Conservation (phyloP, 192 early-diverging fungal genomes). For the Coemansia pectinata region DNA sequence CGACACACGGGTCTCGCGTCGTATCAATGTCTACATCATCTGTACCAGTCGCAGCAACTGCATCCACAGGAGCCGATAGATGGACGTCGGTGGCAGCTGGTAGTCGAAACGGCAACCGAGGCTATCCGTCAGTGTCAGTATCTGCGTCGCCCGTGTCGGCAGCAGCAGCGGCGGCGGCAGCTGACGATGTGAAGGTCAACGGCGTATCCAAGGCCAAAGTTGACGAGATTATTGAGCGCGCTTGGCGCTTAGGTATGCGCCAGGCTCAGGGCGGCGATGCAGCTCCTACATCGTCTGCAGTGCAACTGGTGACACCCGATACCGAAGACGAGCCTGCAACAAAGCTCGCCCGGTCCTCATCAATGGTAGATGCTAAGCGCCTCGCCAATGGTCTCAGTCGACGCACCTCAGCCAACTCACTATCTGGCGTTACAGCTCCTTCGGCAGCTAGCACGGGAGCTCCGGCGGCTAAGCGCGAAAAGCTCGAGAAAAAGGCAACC, state of each 20-base stretch:
- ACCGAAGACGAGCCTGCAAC: slow-evolving; percentile 36
- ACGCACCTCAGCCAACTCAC: slow-evolving; percentile 15
- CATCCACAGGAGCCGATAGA: not conserved
- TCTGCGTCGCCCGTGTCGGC: slow-evolving; percentile 2
- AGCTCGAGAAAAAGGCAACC: slow-evolving; percentile 45
- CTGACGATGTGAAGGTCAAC: slow-evolving; percentile 10
- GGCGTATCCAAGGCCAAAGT: slow-evolving; percentile 39
- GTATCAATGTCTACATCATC: slow-evolving; percentile 6
- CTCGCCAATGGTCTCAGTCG: slow-evolving; percentile 5
- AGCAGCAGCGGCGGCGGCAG: not conserved
- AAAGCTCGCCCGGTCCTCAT: not conserved
- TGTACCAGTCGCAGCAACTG: not conserved
- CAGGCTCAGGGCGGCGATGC: not conserved
- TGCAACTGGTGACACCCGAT: slow-evolving; percentile 44
- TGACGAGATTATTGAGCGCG: slow-evolving; percentile 52
- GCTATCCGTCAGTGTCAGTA: not conserved
- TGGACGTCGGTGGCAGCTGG: not conserved
- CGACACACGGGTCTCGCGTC: slow-evolving; percentile 9
- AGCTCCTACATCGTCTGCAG: not conserved
- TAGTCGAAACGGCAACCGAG: not conserved
- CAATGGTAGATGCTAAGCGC: not conserved
- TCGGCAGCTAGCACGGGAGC: not conserved
- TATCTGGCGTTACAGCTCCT: not conserved
- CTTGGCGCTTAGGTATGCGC: slow-evolving; percentile 30
- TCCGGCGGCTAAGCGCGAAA: slow-evolving; percentile 34